phyloP scores from a whole-genome alignment of 495 filamentous ascomycete genomes.

The Hyaloscypha finlandica region DNA sequence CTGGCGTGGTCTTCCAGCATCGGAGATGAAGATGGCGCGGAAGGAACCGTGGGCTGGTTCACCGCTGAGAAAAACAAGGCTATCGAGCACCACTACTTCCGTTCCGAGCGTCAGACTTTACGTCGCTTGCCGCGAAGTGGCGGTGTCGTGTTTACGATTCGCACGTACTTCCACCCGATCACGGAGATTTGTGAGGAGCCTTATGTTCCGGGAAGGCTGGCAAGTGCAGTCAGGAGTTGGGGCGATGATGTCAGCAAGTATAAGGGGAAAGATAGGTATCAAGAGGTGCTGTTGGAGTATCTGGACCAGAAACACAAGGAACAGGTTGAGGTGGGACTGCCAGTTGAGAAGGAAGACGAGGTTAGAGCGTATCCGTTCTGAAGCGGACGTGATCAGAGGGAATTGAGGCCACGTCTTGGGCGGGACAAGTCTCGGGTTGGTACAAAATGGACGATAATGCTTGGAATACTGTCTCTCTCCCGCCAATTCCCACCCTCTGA shows the following conservation, averaged over 20 bases:
- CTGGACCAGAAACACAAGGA: constrained; percentile 77
- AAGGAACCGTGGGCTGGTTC: constrained; percentile 64
- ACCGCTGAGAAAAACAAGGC: constrained; percentile 76
- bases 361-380: constrained; percentile 46
- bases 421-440: neutral
- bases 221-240: constrained; percentile 79
- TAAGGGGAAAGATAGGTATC: constrained; percentile 81
- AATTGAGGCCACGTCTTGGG: neutral
- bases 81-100: constrained; percentile 75
- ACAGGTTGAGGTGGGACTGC: constrained; percentile 68
- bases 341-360: constrained; percentile 61
- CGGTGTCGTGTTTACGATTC: constrained; percentile 77
- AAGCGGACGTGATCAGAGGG: neutral
- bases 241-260: constrained; percentile 81
- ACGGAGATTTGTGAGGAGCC: constrained; percentile 65
- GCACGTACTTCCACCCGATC: constrained; percentile 77
- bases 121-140: constrained; percentile 72
- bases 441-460: too few species aligned
- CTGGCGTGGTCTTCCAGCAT: constrained; percentile 75
- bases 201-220: constrained; percentile 71
- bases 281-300: constrained; percentile 79
- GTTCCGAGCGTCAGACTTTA: constrained; percentile 78
- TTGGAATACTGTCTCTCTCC: neutral
- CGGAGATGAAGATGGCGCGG: constrained; percentile 65
- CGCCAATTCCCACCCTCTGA: neutral